Percentiles rank a stretch among this genome's conserved stretches.
Conservation (phyloP, 495 filamentous ascomycete genomes). For the Xanthoparmelia taractica region DNA sequence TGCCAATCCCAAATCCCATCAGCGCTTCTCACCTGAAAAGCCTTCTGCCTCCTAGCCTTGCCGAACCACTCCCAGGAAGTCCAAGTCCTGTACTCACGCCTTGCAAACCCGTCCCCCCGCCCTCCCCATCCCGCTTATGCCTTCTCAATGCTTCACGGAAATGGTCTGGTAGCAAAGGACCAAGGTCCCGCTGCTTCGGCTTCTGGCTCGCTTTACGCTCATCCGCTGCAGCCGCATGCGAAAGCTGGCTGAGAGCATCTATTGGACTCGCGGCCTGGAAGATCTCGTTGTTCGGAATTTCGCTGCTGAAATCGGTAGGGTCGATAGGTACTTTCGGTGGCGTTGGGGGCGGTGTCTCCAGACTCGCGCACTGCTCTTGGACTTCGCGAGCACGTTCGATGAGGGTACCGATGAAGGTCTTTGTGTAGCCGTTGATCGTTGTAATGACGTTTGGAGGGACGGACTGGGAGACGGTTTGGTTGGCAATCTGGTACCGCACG, state of each 20-base stretch:
- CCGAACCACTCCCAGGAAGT: slow-evolving; percentile 53
- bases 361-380: slow-evolving; percentile 53
- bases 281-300: slow-evolving; percentile 19
- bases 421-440: slow-evolving; percentile 71
- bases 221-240: neutral
- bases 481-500: slow-evolving; percentile 52
- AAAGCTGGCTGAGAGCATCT: slow-evolving; percentile 4
- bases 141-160: slow-evolving; percentile 70
- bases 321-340: slow-evolving; percentile 24
- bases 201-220: neutral
- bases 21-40: slow-evolving; percentile 49
- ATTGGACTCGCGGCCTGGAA: slow-evolving; percentile 2
- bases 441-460: slow-evolving; percentile 70
- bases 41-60: slow-evolving; percentile 54
- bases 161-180: slow-evolving; percentile 74
- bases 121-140: slow-evolving; percentile 55
- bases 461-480: slow-evolving; percentile 82
- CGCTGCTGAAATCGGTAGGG: slow-evolving; percentile 17
- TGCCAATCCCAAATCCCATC: neutral
- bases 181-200: slow-evolving; percentile 46
- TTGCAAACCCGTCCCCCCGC: slow-evolving; percentile 64
- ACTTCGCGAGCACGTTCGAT: slow-evolving; percentile 73
- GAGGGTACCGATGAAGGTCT: slow-evolving; percentile 76
- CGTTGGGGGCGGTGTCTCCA: slow-evolving; percentile 30
- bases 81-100: slow-evolving; percentile 64